phyloP scores from a whole-genome alignment of 768 basidiomycete species.

The Leucocoprinus birnbaumii region DNA sequence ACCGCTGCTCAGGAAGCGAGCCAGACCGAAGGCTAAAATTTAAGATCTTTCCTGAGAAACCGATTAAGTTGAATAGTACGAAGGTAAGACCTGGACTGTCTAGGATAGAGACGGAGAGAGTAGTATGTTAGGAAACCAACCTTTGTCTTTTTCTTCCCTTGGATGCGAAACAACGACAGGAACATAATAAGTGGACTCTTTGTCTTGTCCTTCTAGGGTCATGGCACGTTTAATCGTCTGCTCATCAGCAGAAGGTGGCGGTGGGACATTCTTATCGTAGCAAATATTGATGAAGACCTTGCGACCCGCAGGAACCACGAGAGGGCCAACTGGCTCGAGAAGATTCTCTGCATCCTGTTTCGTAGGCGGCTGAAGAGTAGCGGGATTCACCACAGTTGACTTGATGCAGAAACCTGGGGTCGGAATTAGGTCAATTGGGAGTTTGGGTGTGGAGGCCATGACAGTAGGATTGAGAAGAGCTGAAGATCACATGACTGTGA shows the following conservation, averaged over 20 bases:
- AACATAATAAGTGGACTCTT: constrained; percentile 51
- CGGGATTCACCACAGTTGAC: constrained; percentile 42
- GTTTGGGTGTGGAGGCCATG: constrained; percentile 5
- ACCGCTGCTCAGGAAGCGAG: too few relatives aligned
- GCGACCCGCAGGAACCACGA: constrained; percentile 37
- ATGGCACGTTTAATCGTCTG: constrained; percentile 59
- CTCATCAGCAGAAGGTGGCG: constrained; percentile 61
- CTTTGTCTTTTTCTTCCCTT: constrained; percentile 66
- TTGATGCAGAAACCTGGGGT: constrained; percentile 73
- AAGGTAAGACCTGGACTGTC: too few relatives aligned
- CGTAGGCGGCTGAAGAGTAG: too few relatives aligned
- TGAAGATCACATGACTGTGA: constrained; percentile 3
- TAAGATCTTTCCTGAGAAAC: too few relatives aligned
- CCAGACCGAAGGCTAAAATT: too few relatives aligned
- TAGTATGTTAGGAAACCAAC: constrained; percentile 32
- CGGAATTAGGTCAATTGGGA: constrained; percentile 46
- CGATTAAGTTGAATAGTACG: too few relatives aligned
- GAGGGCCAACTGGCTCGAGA: constrained; percentile 24
- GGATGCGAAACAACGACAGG: constrained; percentile 70
- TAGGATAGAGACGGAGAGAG: background rate
- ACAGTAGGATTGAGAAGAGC: background rate
- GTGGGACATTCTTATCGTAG: constrained; percentile 66
- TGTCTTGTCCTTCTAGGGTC: constrained; percentile 39
- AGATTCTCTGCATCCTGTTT: background rate
- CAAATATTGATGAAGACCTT: constrained; percentile 79